phyloP scores from a whole-genome alignment of 2,329 filamentous ascomycete species.

The Calonectria pauciramosa region DNA sequence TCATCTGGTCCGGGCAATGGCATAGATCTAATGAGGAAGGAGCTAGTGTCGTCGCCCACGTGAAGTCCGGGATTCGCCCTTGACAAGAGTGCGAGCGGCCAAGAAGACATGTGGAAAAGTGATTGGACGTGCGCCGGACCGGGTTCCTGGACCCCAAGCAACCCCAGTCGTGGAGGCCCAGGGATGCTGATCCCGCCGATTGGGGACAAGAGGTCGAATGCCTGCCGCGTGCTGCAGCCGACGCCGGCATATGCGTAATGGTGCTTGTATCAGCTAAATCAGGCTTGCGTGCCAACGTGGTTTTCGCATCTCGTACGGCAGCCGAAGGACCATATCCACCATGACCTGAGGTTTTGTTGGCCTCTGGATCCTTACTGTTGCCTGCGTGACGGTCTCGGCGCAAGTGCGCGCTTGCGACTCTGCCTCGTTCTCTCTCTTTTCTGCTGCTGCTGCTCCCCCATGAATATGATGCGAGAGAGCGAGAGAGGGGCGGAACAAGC shows the following conservation, averaged over 20 bases:
- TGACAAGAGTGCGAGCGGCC: not conserved
- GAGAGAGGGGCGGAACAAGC: not conserved
- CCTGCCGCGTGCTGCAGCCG: not conserved
- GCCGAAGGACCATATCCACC: not conserved
- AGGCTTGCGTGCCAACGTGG: not conserved
- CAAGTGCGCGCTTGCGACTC: not conserved
- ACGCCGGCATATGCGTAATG: not conserved
- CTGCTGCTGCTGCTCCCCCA: too few relatives aligned
- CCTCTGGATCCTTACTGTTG: not conserved
- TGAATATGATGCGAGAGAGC: not conserved
- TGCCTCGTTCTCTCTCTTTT: not conserved
- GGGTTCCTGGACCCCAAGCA: not conserved
- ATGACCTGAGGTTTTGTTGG: not conserved
- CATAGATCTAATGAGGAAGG: slow-evolving; percentile 2
- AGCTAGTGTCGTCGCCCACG: slow-evolving; percentile 1
- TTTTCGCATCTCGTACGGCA: slow-evolving; percentile 9
- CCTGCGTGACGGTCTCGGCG: not conserved
- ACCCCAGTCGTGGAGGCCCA: not conserved
- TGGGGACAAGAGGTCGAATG: not conserved
- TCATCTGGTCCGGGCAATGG: not conserved
- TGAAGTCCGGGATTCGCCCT: not conserved
- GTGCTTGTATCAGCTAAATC: not conserved
- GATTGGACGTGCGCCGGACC: not conserved
- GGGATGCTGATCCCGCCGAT: slow-evolving; percentile 7
- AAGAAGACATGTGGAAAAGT: not conserved